Evolutionary conservation across 352 stramenopile species (phyloP), one percentile per base, ranked within the genome.

Genomic region (Phytophthora megakarya): DNA sequence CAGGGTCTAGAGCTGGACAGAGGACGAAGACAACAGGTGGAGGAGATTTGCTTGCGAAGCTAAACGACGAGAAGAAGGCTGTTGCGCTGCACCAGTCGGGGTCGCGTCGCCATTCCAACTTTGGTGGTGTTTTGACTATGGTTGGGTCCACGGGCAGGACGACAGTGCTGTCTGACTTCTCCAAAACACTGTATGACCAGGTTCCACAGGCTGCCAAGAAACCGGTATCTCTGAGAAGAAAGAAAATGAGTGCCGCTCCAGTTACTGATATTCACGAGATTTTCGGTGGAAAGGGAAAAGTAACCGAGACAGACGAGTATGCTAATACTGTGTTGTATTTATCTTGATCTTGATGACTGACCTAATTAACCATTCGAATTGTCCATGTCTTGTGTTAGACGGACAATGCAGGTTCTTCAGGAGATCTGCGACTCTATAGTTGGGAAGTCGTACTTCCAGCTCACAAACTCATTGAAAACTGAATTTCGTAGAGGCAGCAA

Each of bases 381-480:
- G n/a, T n/a, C n/a, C n/a, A n/a, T 50, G 7, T 72, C 38, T 15
- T 65, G 16, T 55, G 12, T 40, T 49, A 89, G 80, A 58, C 56
- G 51, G 9, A 90, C 81, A 10, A 90, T 91, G 80, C 49, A 51
- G 18, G 76, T 92, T n/a, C 54, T 96, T 9, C 59, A 80, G 28
- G 70, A 88, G 35, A 81, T 96, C 44, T 94, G 84, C 58, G 78
- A 93, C 51, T 72, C 83, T 1, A 73, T 95, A 43, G 45, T 95
- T 15, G 67, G 66, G 0, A 95, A 93, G 43, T 91, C 82, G 19
- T 96, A 93, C 57, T 90, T 88, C 48, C 85, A 92, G 72, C 71
- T 96, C 10, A 95, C 84, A 0, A 93, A 89, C 43, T 95, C 84
- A 26, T 77, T 96, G 26, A 95, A 95, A 52, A 88, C 82, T 38